A percentile compares a stretch with the other conserved stretches of the same genome.
Evolutionary conservation across 257 asterid genomes (phyloP).

Genomic region (Nicotiana knightiana): DNA sequence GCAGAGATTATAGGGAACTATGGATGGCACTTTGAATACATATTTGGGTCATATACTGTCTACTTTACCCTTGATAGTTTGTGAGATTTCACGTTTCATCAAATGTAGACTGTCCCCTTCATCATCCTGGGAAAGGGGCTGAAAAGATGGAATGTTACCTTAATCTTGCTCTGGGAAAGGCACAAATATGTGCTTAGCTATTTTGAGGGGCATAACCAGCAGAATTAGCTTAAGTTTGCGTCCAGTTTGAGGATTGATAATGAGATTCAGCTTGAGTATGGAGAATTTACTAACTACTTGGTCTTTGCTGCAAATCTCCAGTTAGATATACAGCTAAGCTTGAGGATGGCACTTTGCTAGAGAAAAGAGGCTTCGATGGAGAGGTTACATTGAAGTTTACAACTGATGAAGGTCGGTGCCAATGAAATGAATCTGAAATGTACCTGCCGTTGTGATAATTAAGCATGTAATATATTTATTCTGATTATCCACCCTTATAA

Average conservation of each 20-base stretch:
- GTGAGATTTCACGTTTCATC: neutral
- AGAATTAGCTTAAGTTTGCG: neutral
- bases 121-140: neutral
- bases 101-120: neutral
- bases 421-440: neutral
- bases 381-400: constrained; percentile 41
- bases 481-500: neutral
- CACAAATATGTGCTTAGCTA: neutral
- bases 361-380: constrained; percentile 52
- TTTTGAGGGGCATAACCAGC: neutral
- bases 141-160: neutral
- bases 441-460: neutral
- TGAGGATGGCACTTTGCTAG: constrained; percentile 60
- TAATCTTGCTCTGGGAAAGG: neutral
- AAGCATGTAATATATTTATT: neutral
- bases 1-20: neutral
- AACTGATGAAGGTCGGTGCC: constrained; percentile 62
- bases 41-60: neutral
- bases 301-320: constrained; percentile 19
- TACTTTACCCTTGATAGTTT: neutral
- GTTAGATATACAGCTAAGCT: constrained; percentile 58
- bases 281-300: neutral
- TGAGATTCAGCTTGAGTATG: neutral
- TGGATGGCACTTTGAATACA: neutral
- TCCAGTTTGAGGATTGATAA: neutral